These are phyloP conservation scores for Coniochaeta sp. DNA, from an alignment of 2,329 filamentous ascomycete genomes.

Conservation along the genomic window DNA sequence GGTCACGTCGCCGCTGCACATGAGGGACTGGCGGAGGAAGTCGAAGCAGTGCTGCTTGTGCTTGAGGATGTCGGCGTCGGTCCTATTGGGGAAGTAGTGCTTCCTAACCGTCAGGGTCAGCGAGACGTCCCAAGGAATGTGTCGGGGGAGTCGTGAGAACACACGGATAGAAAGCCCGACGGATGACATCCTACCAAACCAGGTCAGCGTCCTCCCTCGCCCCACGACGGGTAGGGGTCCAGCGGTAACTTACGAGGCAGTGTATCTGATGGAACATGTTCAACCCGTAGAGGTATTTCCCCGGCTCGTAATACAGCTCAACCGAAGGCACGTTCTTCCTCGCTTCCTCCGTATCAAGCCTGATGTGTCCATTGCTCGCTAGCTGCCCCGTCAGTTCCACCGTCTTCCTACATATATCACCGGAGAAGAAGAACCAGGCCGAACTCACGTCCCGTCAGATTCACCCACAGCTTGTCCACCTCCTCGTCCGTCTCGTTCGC, in stretches of 20 bases:
- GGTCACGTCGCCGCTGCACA: constrained; percentile 4
- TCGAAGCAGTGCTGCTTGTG: constrained; percentile 5
- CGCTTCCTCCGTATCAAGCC: background rate
- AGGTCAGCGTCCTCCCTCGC: background rate
- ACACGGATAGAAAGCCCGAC: background rate
- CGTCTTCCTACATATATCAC: background rate
- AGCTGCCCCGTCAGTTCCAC: background rate
- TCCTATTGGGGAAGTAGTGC: constrained; percentile 3
- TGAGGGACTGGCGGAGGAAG: constrained; percentile 5
- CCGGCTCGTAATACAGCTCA: constrained; percentile 2
- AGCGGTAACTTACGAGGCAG: background rate
- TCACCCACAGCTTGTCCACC: background rate
- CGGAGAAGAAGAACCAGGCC: background rate
- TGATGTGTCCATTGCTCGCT: constrained; percentile 2
- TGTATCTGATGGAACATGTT: constrained; percentile 4
- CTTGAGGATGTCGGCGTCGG: background rate
- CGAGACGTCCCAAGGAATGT: background rate
- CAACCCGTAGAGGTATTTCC: constrained; percentile 1
- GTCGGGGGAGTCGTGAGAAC: background rate
- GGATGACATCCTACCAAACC: background rate
- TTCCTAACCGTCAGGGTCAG: background rate
- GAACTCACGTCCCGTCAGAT: constrained; percentile 1
- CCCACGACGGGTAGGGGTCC: background rate
- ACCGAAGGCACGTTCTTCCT: background rate
- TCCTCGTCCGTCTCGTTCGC: background rate